Evolutionary conservation across 2,329 filamentous ascomycete species (phyloP), one percentile per base, ranked within the genome.

Genomic region (Botrytis medusae): DNA sequence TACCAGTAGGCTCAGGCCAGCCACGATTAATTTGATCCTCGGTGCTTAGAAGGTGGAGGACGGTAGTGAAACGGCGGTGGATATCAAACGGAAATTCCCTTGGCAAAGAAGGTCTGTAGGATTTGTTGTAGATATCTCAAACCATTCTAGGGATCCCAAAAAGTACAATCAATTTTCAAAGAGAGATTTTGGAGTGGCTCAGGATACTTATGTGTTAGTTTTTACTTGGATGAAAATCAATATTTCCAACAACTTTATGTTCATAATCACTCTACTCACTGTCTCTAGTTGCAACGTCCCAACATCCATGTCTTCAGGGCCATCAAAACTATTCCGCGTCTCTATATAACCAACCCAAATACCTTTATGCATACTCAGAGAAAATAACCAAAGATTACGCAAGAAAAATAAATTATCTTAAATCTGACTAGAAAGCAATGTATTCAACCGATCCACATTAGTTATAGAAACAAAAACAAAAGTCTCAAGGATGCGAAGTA

Each of bases 101-200:
- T 32, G 63, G 63, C 63, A 65, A 65, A 65, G 63, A 34, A 65
- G 20, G 8, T n/a, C 22, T 51, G 22, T 32, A 34, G 63, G 63
- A 37, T 65, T 51, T 40, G 44, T 65, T 10, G 29, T 65, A 34
- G 63, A 51, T 51, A 65, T 65, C 2, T 25, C 12, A 48, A 65
- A 65, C 18, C 29, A 25, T 18, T 32, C 18, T 51, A 20, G 42
- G 37, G 34, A 46, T 34, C n/a, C 42, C 9, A 29, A 65, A 48
- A 65, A 65, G 18, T 16, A 20, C 25, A 65, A 2, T 3, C 63
- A 29, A 6, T 65, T 48, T 18, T 42, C 44, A 34, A 65, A 51
- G 22, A 65, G 20, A 65, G 42, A 6, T 48, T 7, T 48, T 25
- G 48, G 14, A 29, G 63, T n/a, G 8, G n/a, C 63, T 48, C 63